Base-by-base conservation (phyloP, 257 asterid species). In the Ajuga chamaepitys region DNA sequence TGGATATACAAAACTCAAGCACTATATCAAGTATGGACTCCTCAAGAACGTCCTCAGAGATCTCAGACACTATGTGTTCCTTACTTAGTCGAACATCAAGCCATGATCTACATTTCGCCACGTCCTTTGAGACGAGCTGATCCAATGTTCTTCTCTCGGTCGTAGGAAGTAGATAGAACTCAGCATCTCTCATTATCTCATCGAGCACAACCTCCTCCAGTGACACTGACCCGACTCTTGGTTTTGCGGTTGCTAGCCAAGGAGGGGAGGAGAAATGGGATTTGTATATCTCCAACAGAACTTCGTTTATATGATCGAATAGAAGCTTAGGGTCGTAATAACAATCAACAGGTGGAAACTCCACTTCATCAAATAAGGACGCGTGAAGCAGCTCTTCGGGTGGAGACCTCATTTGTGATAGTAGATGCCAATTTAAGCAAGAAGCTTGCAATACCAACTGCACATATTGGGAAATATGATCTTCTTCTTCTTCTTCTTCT, bases 281-380 rank as follows among this genome's bases (percentile, higher is more conserved):
- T 47, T 52, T 38, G 66, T 77, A 70, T 58, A 79, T 62, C 59
- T 81, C 81, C 45, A 70, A 13, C 18, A 92, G 57, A 21, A 83
- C 82, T 80, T 92, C 94, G 37, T 87, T 82, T 37, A 88, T 82
- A 66, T 71, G 87, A 66, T 92, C 91, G 14, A 89, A 83, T 11
- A 87, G 86, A 75, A 89, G 94, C 74, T 81, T 83, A 18, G 86
- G 79, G 57, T 83, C 86, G 26, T 75, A 60, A 32, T 58, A 58
- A 59, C 80, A 66, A 46, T 81, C 82, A 4, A 46, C 42, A 21
- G 72, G 73, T 12, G 64, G 80, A 20, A 76, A 79, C 48, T 69
- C 75, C 61, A 77, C 77, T 68, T 78, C 90, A 16, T 82, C 70
- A 2, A 73, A 74, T 66, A 80, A 47, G 73, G 80, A 82, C 45